A percentile compares a stretch with the other conserved stretches of the same genome.
Conservation (phyloP, 345 rosid genomes). For the Moricandia moricandioides region DNA sequence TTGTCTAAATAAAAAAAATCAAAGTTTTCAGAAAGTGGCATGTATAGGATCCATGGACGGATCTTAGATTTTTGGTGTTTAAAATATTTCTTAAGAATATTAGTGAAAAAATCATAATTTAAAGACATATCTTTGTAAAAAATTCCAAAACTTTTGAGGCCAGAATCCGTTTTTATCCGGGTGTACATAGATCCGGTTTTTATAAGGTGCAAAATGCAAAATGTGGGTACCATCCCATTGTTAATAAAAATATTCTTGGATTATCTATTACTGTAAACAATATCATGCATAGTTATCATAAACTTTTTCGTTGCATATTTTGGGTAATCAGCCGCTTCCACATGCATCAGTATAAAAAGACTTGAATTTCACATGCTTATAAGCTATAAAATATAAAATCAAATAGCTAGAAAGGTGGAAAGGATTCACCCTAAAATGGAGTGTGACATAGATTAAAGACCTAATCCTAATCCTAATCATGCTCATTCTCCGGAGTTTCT, state of each 20-base stretch:
- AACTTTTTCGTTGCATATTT: neutral
- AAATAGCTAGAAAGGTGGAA: neutral
- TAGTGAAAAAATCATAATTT: too few species aligned
- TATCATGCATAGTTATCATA: neutral
- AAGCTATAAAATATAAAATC: neutral
- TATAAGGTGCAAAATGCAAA: neutral
- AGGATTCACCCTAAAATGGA: neutral
- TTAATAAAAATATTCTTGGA: neutral
- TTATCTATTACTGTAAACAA: neutral
- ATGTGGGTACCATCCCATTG: neutral
- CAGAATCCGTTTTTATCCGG: too few species aligned
- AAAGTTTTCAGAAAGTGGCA: constrained; percentile 19
- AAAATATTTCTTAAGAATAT: too few species aligned
- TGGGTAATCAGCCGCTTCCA: constrained; percentile 7
- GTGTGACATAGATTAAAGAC: neutral
- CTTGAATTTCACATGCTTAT: neutral
- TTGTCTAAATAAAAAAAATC: too few species aligned
- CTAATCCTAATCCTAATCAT: neutral
- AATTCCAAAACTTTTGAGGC: too few species aligned
- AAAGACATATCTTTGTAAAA: too few species aligned
- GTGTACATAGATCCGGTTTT: too few species aligned
- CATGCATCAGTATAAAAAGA: neutral
- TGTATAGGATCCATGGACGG: neutral
- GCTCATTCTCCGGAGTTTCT: neutral
- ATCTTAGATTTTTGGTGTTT: too few species aligned